Evolutionary conservation across 2,329 filamentous ascomycete genomes (phyloP).

Genomic region (Fusarium protoensiforme): DNA sequence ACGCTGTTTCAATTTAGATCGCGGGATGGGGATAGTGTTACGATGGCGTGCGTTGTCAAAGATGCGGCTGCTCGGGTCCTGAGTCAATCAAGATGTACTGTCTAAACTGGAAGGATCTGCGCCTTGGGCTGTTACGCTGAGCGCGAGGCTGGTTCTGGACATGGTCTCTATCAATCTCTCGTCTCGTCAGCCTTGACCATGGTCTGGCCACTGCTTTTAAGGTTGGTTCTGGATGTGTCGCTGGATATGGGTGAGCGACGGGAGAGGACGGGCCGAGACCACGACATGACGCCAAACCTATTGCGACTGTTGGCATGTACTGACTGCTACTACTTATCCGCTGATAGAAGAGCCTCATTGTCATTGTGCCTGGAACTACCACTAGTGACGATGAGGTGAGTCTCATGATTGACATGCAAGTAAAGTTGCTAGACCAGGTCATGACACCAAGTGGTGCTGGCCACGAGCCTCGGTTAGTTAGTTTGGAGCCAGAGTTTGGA

Average conservation of each 20-base stretch:
- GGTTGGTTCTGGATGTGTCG: neutral
- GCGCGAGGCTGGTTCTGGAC: neutral
- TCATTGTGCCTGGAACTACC: neutral
- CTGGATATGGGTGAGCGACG: neutral
- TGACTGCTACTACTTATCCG: neutral
- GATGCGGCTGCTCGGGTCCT: neutral
- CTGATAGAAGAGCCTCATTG: neutral
- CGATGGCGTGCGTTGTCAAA: neutral
- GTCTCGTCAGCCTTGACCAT: neutral
- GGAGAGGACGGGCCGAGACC: conserved; percentile 9
- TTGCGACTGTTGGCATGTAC: neutral
- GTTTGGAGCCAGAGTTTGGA: neutral
- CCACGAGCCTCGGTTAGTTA: neutral
- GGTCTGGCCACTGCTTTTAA: neutral
- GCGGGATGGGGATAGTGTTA: neutral
- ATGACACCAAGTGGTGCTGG: neutral
- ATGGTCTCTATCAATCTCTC: neutral
- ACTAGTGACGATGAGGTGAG: neutral
- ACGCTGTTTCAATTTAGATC: neutral
- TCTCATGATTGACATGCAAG: neutral
- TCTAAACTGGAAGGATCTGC: neutral
- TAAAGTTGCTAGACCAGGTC: neutral
- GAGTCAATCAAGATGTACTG: neutral
- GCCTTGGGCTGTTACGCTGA: neutral
- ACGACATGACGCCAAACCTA: conserved; percentile 6